phyloP scores from a whole-genome alignment of 768 basidiomycete genomes.

The Kwoniella heveanensis region DNA sequence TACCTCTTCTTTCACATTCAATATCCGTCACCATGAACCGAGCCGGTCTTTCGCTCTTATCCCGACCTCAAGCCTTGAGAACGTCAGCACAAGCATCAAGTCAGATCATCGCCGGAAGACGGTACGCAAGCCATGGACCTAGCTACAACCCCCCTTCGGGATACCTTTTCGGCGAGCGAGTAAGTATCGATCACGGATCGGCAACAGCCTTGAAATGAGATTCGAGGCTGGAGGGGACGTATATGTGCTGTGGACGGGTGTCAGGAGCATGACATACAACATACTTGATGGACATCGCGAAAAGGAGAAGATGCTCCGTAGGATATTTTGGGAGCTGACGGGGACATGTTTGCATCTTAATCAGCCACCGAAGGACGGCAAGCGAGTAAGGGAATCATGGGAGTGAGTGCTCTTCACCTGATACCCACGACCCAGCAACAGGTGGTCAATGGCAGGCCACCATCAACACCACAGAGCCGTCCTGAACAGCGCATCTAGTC shows the following conservation, averaged over 20 bases:
- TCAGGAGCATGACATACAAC: too few relatives aligned
- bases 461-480: too few relatives aligned
- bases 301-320: too few relatives aligned
- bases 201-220: neutral
- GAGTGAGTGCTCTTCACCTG: conserved; percentile 58
- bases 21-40: conserved; percentile 15
- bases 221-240: too few relatives aligned
- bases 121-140: conserved; percentile 60
- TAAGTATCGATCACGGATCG: conserved; percentile 52
- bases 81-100: neutral
- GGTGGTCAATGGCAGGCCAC: neutral
- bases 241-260: too few relatives aligned
- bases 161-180: conserved; percentile 86
- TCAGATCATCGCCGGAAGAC: conserved; percentile 10
- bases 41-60: conserved; percentile 11
- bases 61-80: conserved; percentile 10
- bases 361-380: conserved; percentile 54
- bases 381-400: conserved; percentile 85
- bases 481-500: neutral
- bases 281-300: too few relatives aligned
- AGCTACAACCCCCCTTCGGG: conserved; percentile 88
- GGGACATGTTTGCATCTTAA: conserved; percentile 3
- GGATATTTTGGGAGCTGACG: too few relatives aligned
- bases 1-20: too few relatives aligned
- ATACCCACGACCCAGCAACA: neutral